phyloP scores from a whole-genome alignment of 345 rosid genomes.

The Laguncularia racemosa region DNA sequence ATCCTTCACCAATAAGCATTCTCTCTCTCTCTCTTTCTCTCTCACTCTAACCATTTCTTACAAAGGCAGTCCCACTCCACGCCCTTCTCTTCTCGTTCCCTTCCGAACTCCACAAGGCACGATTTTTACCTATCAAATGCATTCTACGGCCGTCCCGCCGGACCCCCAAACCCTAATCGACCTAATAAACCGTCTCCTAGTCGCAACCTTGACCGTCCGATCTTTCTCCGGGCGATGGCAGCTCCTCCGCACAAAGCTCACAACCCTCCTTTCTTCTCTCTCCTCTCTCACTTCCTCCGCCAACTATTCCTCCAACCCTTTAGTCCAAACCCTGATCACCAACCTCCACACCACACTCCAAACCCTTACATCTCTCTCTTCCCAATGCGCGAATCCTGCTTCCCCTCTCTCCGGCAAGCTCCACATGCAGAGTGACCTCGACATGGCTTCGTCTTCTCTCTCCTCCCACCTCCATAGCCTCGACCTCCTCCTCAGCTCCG shows the following conservation, averaged over 20 bases:
- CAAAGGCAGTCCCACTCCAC: too few species aligned
- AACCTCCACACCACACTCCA: constrained; percentile 65
- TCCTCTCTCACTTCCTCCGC: constrained; percentile 53
- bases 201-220: constrained; percentile 46
- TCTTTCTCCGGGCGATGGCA: constrained; percentile 79
- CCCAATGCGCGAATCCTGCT: constrained; percentile 13
- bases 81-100: too few species aligned
- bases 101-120: too few species aligned
- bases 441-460: constrained; percentile 59
- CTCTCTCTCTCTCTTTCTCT: too few species aligned
- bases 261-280: constrained; percentile 44
- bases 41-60: too few species aligned
- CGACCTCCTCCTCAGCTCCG: constrained; percentile 72
- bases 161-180: constrained; percentile 52
- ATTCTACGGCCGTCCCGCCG: constrained; percentile 24
- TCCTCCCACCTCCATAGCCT: constrained; percentile 54
- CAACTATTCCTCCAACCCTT: constrained; percentile 66
- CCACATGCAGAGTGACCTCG: constrained; percentile 82
- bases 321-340: constrained; percentile 69
- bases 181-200: constrained; percentile 40
- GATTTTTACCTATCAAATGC: too few species aligned
- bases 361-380: constrained; percentile 56
- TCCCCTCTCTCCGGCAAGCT: constrained; percentile 68
- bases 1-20: too few species aligned
- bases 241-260: constrained; percentile 52